A percentile compares a stretch with the other conserved stretches of the same genome.
Evolutionary conservation across 2,329 filamentous ascomycete species (phyloP).

Genomic region (Hypoxylon sp.): DNA sequence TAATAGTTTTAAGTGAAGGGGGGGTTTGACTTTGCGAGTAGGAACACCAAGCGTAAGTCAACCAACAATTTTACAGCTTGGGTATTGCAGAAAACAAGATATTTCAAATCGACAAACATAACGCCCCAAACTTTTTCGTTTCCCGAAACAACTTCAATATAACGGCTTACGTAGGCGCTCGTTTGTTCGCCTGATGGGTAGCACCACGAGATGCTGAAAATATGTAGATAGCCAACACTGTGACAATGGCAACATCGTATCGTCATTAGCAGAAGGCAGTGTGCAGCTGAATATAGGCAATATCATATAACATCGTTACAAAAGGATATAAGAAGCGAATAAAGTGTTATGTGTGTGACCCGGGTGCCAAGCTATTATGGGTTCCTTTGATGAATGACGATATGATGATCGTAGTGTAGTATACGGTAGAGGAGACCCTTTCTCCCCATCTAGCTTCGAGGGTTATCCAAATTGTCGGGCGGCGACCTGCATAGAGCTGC

Average conservation of each 20-base stretch:
- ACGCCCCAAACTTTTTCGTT: conserved; percentile 35
- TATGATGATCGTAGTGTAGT: conserved; percentile 6
- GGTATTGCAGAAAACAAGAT: conserved; percentile 42
- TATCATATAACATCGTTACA: conserved; percentile 3
- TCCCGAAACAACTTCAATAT: conserved; percentile 48
- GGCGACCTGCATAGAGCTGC: conserved; percentile 40
- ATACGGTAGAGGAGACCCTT: too few species aligned
- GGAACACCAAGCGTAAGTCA: conserved; percentile 36
- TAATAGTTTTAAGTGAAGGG: neutral
- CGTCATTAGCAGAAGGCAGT: conserved; percentile 33
- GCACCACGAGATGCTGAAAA: conserved; percentile 24
- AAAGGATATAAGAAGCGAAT: conserved; percentile 32
- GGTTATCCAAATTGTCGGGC: conserved; percentile 32
- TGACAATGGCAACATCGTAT: conserved; percentile 15
- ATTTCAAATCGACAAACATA: conserved; percentile 41
- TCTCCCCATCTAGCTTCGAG: conserved; percentile 30
- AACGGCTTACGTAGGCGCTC: conserved; percentile 41
- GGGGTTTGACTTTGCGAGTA: conserved; percentile 10
- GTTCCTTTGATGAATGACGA: conserved; percentile 8
- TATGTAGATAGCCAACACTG: conserved; percentile 25
- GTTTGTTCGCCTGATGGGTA: conserved; percentile 35
- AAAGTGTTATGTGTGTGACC: conserved; percentile 27
- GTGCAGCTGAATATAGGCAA: conserved; percentile 12
- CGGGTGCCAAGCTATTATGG: conserved; percentile 14
- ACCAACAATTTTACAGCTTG: conserved; percentile 42